phyloP scores from a whole-genome alignment of 306 rosid genomes.

The Macrotyloma uniflorum region DNA sequence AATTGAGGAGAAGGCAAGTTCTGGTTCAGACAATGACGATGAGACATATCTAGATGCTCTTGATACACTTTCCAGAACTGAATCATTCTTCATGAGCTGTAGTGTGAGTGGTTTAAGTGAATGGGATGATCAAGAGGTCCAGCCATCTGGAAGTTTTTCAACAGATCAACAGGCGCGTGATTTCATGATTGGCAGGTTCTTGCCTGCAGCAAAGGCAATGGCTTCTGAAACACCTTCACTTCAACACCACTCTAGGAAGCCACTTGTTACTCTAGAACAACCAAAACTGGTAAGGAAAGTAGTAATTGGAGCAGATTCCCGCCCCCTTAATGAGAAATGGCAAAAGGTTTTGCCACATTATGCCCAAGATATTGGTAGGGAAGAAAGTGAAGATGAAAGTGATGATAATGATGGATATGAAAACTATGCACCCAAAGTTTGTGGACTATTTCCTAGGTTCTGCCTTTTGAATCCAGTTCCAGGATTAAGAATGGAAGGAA shows the following conservation, averaged over 20 bases:
- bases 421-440: slow-evolving; percentile 54
- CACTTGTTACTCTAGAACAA: slow-evolving; percentile 48
- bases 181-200: slow-evolving; percentile 88
- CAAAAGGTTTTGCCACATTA: slow-evolving; percentile 48
- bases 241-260: slow-evolving; percentile 60
- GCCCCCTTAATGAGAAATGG: slow-evolving; percentile 44
- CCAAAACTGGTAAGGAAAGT: slow-evolving; percentile 49
- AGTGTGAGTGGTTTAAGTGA: slow-evolving; percentile 82
- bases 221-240: slow-evolving; percentile 70
- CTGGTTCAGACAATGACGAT: slow-evolving; percentile 64
- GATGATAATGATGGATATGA: slow-evolving; percentile 50
- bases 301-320: slow-evolving; percentile 40
- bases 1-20: slow-evolving; percentile 38
- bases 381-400: slow-evolving; percentile 64
- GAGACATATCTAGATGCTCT: slow-evolving; percentile 75
- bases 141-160: slow-evolving; percentile 51
- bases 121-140: slow-evolving; percentile 63
- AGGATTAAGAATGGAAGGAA: slow-evolving; percentile 60
- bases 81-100: slow-evolving; percentile 78
- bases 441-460: slow-evolving; percentile 68
- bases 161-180: slow-evolving; percentile 73
- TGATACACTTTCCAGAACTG: slow-evolving; percentile 77
- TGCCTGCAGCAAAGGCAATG: slow-evolving; percentile 96
- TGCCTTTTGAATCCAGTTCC: slow-evolving; percentile 68
- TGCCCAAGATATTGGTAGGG: slow-evolving; percentile 48